Conservation (phyloP, 2,329 filamentous ascomycete genomes). For the Fusarium ramigenum region DNA sequence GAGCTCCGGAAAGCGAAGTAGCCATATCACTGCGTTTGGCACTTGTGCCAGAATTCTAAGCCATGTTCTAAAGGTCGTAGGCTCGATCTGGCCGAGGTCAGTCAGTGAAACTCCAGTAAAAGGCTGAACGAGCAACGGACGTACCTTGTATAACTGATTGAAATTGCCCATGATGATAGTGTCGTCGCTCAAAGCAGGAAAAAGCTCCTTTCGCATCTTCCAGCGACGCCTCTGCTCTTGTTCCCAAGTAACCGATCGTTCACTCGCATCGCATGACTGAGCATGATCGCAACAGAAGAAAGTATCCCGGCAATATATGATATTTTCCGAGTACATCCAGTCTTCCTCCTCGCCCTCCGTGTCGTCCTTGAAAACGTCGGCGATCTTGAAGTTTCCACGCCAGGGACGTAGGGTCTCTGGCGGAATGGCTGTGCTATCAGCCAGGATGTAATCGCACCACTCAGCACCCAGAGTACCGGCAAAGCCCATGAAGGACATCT, state of each 20-base stretch:
- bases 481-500: conserved; percentile 99
- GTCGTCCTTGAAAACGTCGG: conserved; percentile 74
- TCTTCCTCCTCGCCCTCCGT: conserved; percentile 75
- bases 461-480: conserved; percentile 95
- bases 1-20: conserved; percentile 94
- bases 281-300: conserved; percentile 99
- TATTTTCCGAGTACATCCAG: conserved; percentile 97
- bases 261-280: conserved; percentile 82
- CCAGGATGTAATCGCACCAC: conserved; percentile 97
- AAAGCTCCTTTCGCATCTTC: conserved; percentile 92
- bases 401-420: conserved; percentile 81
- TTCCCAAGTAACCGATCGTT: conserved; percentile 78
- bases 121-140: conserved; percentile 27
- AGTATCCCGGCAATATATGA: conserved; percentile 92
- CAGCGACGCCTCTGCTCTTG: conserved; percentile 84
- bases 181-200: conserved; percentile 83
- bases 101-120: neutral
- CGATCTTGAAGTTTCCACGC: conserved; percentile 77
- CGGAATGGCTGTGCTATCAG: conserved; percentile 88
- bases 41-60: conserved; percentile 86
- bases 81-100: conserved; percentile 77
- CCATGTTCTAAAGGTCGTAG: conserved; percentile 95
- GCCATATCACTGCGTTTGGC: conserved; percentile 91
- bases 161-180: conserved; percentile 95
- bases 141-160: conserved; percentile 97